Evolutionary conservation across 1,284 basidiomycete genomes (phyloP).

Genomic region (Ustilago bromivora): DNA sequence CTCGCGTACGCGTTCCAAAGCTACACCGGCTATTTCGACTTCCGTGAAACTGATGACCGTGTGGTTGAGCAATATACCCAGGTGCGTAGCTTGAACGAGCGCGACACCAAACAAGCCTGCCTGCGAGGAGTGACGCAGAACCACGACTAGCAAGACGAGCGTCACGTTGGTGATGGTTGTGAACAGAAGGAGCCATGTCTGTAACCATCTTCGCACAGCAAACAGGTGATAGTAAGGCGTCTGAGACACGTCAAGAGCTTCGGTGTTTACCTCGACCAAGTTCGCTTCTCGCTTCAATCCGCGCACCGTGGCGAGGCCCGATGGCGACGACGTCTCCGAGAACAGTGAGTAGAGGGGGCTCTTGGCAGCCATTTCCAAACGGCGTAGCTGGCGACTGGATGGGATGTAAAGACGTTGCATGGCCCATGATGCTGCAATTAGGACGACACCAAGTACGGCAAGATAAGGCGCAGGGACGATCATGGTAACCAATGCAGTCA

Average conservation of each 20-base stretch:
- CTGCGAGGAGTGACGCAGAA: conserved; percentile 41
- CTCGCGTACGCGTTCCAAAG: conserved; percentile 68
- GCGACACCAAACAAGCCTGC: conserved; percentile 67
- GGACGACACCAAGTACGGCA: conserved; percentile 15
- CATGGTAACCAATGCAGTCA: conserved; percentile 36
- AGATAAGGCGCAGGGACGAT: conserved; percentile 54
- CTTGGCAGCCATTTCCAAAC: conserved; percentile 56
- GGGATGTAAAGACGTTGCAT: conserved; percentile 56
- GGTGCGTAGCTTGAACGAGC: conserved; percentile 58
- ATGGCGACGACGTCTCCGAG: conserved; percentile 46
- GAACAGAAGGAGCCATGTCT: conserved; percentile 51
- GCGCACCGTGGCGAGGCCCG: conserved; percentile 55
- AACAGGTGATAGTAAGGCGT: conserved; percentile 52
- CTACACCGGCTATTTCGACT: conserved; percentile 69
- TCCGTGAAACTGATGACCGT: conserved; percentile 62
- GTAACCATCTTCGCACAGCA: conserved; percentile 58
- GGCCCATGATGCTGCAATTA: conserved; percentile 18
- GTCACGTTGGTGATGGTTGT: conserved; percentile 47
- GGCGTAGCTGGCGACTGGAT: conserved; percentile 51
- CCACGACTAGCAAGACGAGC: conserved; percentile 53
- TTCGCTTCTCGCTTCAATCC: conserved; percentile 41
- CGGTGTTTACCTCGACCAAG: conserved; percentile 42
- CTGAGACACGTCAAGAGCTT: conserved; percentile 44
- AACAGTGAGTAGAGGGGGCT: conserved; percentile 55
- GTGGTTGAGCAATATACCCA: conserved; percentile 48